Percentiles rank a stretch among this genome's conserved stretches.
Conservation (phyloP, 768 basidiomycete species). For the Leccinum disarticulatum region DNA sequence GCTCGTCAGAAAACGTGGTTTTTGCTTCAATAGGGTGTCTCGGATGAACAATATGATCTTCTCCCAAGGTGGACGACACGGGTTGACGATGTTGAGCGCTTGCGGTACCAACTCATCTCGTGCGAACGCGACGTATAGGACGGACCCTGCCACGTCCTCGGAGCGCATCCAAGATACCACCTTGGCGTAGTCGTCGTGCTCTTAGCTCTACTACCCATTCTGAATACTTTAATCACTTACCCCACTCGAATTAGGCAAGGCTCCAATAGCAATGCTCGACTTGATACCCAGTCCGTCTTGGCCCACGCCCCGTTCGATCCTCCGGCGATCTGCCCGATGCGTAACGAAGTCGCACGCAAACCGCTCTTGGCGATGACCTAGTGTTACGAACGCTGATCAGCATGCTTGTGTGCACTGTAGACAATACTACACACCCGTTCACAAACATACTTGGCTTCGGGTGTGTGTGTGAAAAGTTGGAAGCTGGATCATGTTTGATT, state of each 20-base stretch:
- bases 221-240: conserved; percentile 21
- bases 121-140: conserved; percentile 35
- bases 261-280: conserved; percentile 29
- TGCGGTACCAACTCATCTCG: conserved; percentile 12
- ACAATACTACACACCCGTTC: conserved; percentile 32
- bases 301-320: conserved; percentile 36
- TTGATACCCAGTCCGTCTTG: conserved; percentile 37
- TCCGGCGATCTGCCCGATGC: conserved; percentile 37
- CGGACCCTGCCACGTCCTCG: conserved; percentile 33
- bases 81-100: conserved; percentile 40
- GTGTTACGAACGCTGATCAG: not conserved
- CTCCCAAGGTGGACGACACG: conserved; percentile 34
- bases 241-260: conserved; percentile 34
- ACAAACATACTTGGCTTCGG: conserved; percentile 39
- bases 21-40: conserved; percentile 15
- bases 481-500: conserved; percentile 25
- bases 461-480: conserved; percentile 44
- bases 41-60: conserved; percentile 26
- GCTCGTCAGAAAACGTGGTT: conserved; percentile 1
- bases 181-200: conserved; percentile 1
- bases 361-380: conserved; percentile 30
- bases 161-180: conserved; percentile 38
- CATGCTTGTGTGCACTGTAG: not conserved
- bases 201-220: not conserved
- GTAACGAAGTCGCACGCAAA: conserved; percentile 22